Evolutionary conservation across 2,329 filamentous ascomycete species (phyloP), one percentile per base, ranked within the genome.

Genomic region (Aureobasidium melanogenum): DNA sequence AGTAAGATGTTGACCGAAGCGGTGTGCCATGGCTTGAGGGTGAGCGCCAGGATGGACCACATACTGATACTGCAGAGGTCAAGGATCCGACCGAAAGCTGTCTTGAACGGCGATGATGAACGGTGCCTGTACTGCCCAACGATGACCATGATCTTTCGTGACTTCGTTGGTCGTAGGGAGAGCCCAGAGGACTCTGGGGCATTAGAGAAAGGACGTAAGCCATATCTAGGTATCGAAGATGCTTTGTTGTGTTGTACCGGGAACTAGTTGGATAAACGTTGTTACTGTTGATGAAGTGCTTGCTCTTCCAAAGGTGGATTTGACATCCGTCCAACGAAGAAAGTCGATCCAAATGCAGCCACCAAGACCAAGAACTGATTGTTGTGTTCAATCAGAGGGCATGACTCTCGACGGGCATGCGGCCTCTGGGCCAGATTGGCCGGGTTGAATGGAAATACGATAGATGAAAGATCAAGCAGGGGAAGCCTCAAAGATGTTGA

Each of bases 161-260:
- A 34, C 34, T 60, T 44, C 38, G 51, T 43, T 54, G 59, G 17
- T 60, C 44, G 41, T 63, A 57, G 32, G 54, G 51, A n/a, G 50
- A 26, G 14, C 30, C 44, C 30, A 55, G 41, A 5, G 56, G 47
- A 46, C 56, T 43, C 28, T 52, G 60, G 26, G 58, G 63, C 43
- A 62, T 56, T 34, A 64, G 56, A 34, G 63, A 64, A 24, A 64
- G 63, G 61, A 64, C 63, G 32, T 62, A 64, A 61, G 63, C 63
- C 63, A 64, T 64, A 30, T 14, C 26, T 46, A 36, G 55, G 28
- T 56, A 57, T 26, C 52, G 41, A 19, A 26, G 30, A 38, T 57
- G 38, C 34, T 48, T 26, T 59, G 44, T 38, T 52, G 47, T 50
- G 39, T 24, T 62, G 56, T 28, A 62, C 59, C 57, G 54, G 28